Evolutionary conservation across 495 filamentous ascomycete genomes (phyloP).

Genomic region (Penicillium ucsense): DNA sequence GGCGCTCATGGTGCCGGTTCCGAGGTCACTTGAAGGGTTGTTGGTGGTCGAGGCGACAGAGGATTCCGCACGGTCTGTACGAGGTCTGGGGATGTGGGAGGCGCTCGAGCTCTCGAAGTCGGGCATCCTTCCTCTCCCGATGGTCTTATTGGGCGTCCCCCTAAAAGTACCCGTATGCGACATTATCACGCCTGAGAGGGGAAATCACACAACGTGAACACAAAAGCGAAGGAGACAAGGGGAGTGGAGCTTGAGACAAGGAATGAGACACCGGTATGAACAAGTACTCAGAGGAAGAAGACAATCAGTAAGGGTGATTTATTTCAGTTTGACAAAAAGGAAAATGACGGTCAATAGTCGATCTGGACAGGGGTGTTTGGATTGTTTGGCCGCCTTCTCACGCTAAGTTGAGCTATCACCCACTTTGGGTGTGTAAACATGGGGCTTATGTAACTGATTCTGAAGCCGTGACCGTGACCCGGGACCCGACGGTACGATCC

Average conservation of each 20-base stretch:
- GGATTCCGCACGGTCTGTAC: conserved; percentile 66
- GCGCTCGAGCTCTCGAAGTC: conserved; percentile 54
- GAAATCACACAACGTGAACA: conserved; percentile 12
- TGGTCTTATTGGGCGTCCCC: conserved; percentile 38
- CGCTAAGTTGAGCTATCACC: background rate
- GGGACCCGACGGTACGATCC: conserved; percentile 9
- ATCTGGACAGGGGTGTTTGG: conserved; percentile 23
- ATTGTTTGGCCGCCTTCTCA: conserved; percentile 1
- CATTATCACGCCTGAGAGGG: conserved; percentile 32
- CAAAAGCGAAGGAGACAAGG: conserved; percentile 5
- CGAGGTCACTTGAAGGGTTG: conserved; percentile 50
- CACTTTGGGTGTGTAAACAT: conserved; percentile 14
- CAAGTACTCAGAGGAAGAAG: conserved; percentile 4
- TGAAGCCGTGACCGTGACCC: background rate
- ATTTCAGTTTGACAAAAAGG: conserved; percentile 4
- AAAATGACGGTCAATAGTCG: conserved; percentile 16
- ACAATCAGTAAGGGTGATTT: conserved; percentile 12
- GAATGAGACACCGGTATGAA: conserved; percentile 10
- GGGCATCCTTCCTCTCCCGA: conserved; percentile 55
- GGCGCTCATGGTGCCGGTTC: conserved; percentile 53
- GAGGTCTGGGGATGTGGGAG: conserved; percentile 77
- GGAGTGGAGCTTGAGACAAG: conserved; percentile 9
- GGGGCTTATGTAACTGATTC: conserved; percentile 8
- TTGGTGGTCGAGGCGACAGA: conserved; percentile 36
- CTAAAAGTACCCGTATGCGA: conserved; percentile 47